Conservation (phyloP, 495 filamentous ascomycete species). For the Aspergillus sclerotiicarbonarius region DNA sequence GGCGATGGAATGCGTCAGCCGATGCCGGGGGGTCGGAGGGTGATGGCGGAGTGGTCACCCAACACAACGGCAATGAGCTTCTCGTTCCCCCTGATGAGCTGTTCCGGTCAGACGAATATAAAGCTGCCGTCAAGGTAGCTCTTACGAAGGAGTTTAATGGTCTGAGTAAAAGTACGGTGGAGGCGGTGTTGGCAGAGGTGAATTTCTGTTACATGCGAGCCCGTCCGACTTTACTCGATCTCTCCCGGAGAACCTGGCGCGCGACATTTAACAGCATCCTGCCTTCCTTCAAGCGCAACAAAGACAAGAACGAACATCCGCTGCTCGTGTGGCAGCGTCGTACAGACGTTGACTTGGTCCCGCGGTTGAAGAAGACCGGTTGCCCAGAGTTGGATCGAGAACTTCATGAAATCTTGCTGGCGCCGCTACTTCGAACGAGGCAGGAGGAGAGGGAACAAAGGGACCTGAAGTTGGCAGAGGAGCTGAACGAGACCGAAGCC, state of each 20-base stretch:
- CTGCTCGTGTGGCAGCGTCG: conserved; percentile 63
- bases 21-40: conserved; percentile 21
- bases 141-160: conserved; percentile 78
- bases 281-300: conserved; percentile 62
- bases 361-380: conserved; percentile 67
- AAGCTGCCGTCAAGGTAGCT: conserved; percentile 59
- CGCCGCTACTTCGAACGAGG: conserved; percentile 55
- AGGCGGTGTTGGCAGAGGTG: conserved; percentile 84
- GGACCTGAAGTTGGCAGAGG: conserved; percentile 63
- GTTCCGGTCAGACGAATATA: conserved; percentile 74
- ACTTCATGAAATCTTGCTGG: conserved; percentile 64
- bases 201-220: conserved; percentile 86
- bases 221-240: conserved; percentile 66
- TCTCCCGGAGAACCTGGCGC: conserved; percentile 82
- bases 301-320: conserved; percentile 59
- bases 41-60: conserved; percentile 16
- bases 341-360: conserved; percentile 44
- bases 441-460: conserved; percentile 55
- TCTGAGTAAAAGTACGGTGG: conserved; percentile 74
- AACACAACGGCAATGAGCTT: conserved; percentile 14
- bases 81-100: conserved; percentile 63
- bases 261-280: conserved; percentile 75
- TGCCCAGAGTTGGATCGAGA: conserved; percentile 79
- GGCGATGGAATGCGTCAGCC: conserved; percentile 60
- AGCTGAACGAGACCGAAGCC: conserved; percentile 74